phyloP scores from a whole-genome alignment of 805 yeast genomes.

The Cyberlindnera americana region DNA sequence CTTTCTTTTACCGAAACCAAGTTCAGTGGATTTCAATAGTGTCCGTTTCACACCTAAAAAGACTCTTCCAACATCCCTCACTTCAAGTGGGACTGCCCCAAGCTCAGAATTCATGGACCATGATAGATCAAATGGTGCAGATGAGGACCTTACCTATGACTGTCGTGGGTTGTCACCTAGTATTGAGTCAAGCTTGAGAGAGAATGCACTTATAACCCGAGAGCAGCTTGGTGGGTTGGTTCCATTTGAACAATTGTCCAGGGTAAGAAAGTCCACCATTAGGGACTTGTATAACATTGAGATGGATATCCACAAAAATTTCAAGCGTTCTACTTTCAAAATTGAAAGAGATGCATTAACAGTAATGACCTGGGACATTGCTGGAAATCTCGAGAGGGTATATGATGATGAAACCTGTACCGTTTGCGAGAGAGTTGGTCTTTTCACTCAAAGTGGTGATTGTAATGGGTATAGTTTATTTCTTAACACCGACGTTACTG shows the following conservation, averaged over 20 bases:
- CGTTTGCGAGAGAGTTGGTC: conserved; percentile 1
- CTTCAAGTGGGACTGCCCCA: too few species aligned
- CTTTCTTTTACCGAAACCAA: conserved; percentile 3
- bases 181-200: conserved; percentile 4
- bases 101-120: too few species aligned
- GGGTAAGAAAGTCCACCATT: not conserved
- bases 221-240: conserved; percentile 2
- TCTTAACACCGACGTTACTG: conserved; percentile 17
- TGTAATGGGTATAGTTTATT: conserved; percentile 4
- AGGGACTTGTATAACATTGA: conserved; percentile 6
- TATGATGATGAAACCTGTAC: too few species aligned
- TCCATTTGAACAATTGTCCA: not conserved
- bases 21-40: not conserved
- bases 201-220: conserved; percentile 3
- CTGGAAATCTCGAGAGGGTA: conserved; percentile 20
- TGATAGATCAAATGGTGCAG: too few species aligned
- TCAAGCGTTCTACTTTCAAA: conserved; percentile 4
- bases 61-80: too few species aligned
- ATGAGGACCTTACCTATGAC: too few species aligned
- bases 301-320: not conserved
- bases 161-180: too few species aligned
- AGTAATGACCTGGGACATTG: conserved; percentile 15
- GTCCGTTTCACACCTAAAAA: not conserved
- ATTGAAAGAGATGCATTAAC: conserved; percentile 2
- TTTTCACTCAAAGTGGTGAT: not conserved